Conservation (phyloP, 208 protist species). For the Histomonas meleagridis region DNA sequence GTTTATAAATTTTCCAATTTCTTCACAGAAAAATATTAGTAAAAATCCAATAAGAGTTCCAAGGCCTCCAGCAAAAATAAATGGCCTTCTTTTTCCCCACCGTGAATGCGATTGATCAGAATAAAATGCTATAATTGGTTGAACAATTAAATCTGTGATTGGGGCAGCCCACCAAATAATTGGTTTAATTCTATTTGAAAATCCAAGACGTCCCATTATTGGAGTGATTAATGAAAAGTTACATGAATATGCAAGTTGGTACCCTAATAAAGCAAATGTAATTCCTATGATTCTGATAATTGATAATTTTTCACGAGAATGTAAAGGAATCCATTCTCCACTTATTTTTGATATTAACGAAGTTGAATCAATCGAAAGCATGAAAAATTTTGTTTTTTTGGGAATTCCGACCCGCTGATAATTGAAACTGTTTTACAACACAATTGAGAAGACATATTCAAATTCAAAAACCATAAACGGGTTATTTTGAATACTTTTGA, state of each 20-base stretch:
- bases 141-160: neutral
- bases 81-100: neutral
- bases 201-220: too few relatives aligned
- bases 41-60: neutral
- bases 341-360: too few relatives aligned
- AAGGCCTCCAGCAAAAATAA: neutral
- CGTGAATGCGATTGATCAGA: neutral
- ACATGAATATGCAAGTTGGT: neutral
- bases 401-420: too few relatives aligned
- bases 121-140: neutral
- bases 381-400: too few relatives aligned
- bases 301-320: neutral
- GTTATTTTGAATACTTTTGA: too few relatives aligned
- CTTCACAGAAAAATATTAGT: neutral
- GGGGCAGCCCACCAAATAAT: neutral
- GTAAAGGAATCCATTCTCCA: neutral
- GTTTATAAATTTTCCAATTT: neutral
- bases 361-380: too few relatives aligned
- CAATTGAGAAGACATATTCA: too few relatives aligned
- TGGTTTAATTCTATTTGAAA: too few relatives aligned
- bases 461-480: too few relatives aligned
- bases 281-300: neutral
- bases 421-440: too few relatives aligned
- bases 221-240: neutral
- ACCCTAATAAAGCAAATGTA: neutral